These are phyloP conservation scores for Cocos nucifera DNA, from an alignment of 176 grass and related monocot species.

Conservation along the genomic window DNA sequence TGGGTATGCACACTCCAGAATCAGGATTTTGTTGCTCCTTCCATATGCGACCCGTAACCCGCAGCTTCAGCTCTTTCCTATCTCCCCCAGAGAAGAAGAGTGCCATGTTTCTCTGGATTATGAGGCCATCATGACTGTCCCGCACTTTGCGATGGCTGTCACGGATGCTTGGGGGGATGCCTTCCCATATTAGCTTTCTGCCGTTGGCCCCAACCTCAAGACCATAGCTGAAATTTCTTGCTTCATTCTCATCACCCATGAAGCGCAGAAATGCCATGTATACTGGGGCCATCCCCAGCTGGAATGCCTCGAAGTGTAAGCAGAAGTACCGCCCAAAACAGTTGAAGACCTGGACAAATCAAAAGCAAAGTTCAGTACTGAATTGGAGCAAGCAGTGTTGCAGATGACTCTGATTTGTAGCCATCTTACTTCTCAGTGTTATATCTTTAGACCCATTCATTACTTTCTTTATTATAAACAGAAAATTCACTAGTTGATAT, in stretches of 20 bases:
- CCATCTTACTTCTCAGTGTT: no score
- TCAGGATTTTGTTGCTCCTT: slow-evolving; percentile 11
- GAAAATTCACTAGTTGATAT: no score
- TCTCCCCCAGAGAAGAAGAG: slow-evolving; percentile 13
- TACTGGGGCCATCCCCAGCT: slow-evolving; percentile 12
- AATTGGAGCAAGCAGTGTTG: no score
- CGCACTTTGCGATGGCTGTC: slow-evolving; percentile 13
- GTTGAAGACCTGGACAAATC: slow-evolving; percentile 8
- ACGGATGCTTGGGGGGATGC: slow-evolving; percentile 7
- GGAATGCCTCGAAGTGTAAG: slow-evolving; percentile 17
- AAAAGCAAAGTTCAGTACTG: not conserved
- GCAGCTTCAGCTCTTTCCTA: slow-evolving; percentile 14
- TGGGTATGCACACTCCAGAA: slow-evolving; percentile 13
- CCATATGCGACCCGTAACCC: slow-evolving; percentile 10
- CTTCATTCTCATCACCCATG: slow-evolving; percentile 13
- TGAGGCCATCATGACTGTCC: slow-evolving; percentile 14
- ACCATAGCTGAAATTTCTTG: slow-evolving; percentile 7
- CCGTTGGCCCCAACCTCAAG: slow-evolving; percentile 14
- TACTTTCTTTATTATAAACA: no score
- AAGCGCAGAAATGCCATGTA: slow-evolving; percentile 16
- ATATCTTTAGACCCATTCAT: no score
- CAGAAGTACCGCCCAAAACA: slow-evolving; percentile 14
- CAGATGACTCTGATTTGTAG: no score
- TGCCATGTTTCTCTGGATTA: slow-evolving; percentile 15
- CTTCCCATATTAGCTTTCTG: slow-evolving; percentile 10